These are phyloP conservation scores for Mycocentrospora acerina DNA, from an alignment of 2,329 filamentous ascomycete species.

Conservation along the genomic window DNA sequence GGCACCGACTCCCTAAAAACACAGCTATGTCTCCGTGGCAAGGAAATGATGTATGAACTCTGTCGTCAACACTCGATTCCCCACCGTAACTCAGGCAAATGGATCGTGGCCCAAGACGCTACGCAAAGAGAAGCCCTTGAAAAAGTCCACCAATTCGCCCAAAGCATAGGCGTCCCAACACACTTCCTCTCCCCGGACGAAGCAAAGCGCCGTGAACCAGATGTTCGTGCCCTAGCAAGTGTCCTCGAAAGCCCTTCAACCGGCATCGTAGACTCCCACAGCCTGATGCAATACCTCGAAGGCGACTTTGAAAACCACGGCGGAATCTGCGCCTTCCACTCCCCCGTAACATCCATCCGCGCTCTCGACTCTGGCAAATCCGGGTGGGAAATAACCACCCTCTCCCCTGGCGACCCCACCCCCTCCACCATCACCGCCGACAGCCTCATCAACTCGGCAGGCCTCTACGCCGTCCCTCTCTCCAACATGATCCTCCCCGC, in stretches of 20 bases:
- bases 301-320: conserved; percentile 76
- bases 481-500: conserved; percentile 77
- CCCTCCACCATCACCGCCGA: conserved; percentile 67
- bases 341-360: conserved; percentile 63
- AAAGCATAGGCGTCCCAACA: conserved; percentile 65
- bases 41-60: conserved; percentile 74
- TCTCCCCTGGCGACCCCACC: conserved; percentile 42
- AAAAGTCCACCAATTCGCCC: conserved; percentile 57
- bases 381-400: conserved; percentile 71
- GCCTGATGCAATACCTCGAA: conserved; percentile 77
- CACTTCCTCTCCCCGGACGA: conserved; percentile 67
- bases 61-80: conserved; percentile 69
- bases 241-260: conserved; percentile 83
- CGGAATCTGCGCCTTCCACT: conserved; percentile 71
- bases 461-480: conserved; percentile 72
- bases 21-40: conserved; percentile 75
- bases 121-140: conserved; percentile 66
- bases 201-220: conserved; percentile 67
- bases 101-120: conserved; percentile 86
- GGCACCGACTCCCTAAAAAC: conserved; percentile 76
- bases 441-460: conserved; percentile 81
- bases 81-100: conserved; percentile 79
- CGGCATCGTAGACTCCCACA: conserved; percentile 87
- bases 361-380: conserved; percentile 53
- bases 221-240: conserved; percentile 69